These are phyloP conservation scores for Bromus sterilis DNA, from an alignment of 176 grass and related monocot species.

Conservation along the genomic window DNA sequence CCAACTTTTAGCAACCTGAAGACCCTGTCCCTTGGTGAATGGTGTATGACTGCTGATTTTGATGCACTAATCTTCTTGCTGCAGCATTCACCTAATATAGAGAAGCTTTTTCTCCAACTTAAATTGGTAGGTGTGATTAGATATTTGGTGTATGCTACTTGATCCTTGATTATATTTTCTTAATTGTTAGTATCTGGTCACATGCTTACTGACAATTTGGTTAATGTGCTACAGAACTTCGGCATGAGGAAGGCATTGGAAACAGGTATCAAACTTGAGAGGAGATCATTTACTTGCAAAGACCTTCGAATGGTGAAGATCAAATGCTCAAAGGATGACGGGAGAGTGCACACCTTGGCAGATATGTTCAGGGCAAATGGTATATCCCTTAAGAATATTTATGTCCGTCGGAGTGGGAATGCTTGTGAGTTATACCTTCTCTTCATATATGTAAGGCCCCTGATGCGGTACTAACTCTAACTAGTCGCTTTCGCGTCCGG, in stretches of 20 bases:
- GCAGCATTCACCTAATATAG: slow-evolving; percentile 9
- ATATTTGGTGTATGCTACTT: not conserved
- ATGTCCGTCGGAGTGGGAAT: not conserved
- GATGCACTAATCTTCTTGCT: slow-evolving; percentile 16
- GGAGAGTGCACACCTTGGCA: not conserved
- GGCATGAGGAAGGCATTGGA: not conserved
- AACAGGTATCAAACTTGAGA: not conserved
- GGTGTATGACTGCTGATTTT: slow-evolving; percentile 6
- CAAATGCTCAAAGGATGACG: slow-evolving; percentile 5
- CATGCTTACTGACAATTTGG: not conserved
- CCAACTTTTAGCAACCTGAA: slow-evolving; percentile 12
- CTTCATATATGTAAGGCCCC: too few species aligned
- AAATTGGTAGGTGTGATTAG: not conserved
- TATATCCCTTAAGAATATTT: not conserved
- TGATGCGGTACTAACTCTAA: too few species aligned
- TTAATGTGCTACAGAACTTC: not conserved
- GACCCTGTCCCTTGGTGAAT: slow-evolving; percentile 22
- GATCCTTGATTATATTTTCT: not conserved
- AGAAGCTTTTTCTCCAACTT: slow-evolving; percentile 17
- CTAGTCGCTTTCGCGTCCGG: too few species aligned
- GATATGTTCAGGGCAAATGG: slow-evolving; percentile 10
- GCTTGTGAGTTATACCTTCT: not conserved
- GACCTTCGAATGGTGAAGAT: slow-evolving; percentile 14
- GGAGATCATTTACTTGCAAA: slow-evolving; percentile 7
- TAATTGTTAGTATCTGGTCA: not conserved